Evolutionary conservation across 306 rosid genomes (phyloP).

Genomic region (Trifolium fragiferum): DNA sequence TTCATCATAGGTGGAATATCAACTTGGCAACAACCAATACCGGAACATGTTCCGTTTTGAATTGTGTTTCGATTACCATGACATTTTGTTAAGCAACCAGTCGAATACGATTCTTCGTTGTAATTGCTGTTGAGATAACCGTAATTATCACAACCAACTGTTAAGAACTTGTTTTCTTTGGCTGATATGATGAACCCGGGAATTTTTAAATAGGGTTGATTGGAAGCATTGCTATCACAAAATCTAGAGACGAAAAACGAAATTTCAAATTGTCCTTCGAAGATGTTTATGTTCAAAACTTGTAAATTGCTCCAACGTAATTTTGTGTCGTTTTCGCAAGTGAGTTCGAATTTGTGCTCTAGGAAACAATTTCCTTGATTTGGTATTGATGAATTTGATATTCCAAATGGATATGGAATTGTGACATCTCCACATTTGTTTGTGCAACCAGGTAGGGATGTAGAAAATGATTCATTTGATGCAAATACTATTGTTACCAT

Average conservation of each 20-base stretch:
- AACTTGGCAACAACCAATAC: conserved; percentile 36
- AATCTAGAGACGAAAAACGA: not conserved
- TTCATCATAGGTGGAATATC: not conserved
- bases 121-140: not conserved
- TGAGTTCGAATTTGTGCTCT: not conserved
- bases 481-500: not conserved
- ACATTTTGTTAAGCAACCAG: conserved; percentile 17
- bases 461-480: not conserved
- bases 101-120: not conserved
- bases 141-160: not conserved
- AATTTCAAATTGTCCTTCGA: not conserved
- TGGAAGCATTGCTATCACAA: not conserved
- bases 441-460: not conserved
- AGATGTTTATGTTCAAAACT: not conserved
- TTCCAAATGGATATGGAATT: not conserved
- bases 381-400: not conserved
- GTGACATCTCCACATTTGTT: not conserved
- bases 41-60: not conserved
- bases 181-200: not conserved
- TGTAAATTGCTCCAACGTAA: not conserved
- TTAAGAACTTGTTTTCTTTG: conserved; percentile 20
- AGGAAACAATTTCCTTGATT: not conserved
- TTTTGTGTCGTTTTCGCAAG: not conserved
- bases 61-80: not conserved
- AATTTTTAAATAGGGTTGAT: not conserved